Evolutionary conservation across 108 stramenopile genomes (phyloP), one percentile per base, ranked within the genome.

Genomic region (Conticribra weissflogii): DNA sequence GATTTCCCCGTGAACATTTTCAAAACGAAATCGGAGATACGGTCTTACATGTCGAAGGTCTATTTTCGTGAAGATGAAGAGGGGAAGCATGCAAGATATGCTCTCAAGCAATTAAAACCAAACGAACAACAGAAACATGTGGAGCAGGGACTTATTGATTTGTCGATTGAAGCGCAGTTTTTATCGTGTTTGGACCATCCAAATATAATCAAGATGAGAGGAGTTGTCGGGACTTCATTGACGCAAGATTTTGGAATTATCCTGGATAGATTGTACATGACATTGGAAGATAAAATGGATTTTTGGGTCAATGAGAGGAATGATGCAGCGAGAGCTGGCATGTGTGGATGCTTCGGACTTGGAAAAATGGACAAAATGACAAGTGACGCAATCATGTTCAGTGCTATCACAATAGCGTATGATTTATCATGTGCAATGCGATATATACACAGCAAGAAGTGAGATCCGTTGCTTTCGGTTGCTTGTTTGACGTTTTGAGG

Each of bases 141-240:
- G 24, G 52, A 68, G 22, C 56, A 59, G 45, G 77, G 77, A n/a
- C 33, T 78, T n/a, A 82, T 88, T 25, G 87, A 88, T 65, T 31
- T 91, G 18, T 83, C 91, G 0, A 72, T 79, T 15, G 91, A 92
- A 80, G 88, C 88, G n/a, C 81, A 86, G 61, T 85, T 92, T 29
- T 64, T 92, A 15, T 53, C 81, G 8, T 59, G 70, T 33, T 47
- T 92, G 50, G 71, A 78, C 17, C 91, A 92, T 67, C 86, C 88
- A 4, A 86, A 91, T 59, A 77, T 91, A 19, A 74, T 88, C 18
- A 84, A 76, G 17, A 66, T 92, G 56, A 68, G 86, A 34, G 91
- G 83, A 8, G 76, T 74, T 24, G 73, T 81, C 0, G 85, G 85
- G 19, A 66, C 48, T 21, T 79, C 83, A 0, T 81, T 86, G 22